These are phyloP conservation scores for Chaetoceros tenuissimus DNA, from an alignment of 108 stramenopile species.

Conservation along the genomic window DNA sequence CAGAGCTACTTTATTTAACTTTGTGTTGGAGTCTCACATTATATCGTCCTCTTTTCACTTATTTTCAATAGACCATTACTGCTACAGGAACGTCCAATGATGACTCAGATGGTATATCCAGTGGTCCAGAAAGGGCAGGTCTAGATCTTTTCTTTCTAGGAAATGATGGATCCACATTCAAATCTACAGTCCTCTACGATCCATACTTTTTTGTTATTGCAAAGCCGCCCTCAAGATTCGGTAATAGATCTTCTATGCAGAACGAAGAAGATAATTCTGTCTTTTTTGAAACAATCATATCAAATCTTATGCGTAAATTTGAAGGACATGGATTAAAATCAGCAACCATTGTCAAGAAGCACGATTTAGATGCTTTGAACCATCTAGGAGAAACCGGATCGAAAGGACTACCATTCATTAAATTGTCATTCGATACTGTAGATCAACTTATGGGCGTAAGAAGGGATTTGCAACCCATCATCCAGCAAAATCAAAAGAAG, in stretches of 20 bases:
- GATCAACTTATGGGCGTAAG: slow-evolving; percentile 67
- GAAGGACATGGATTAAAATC: slow-evolving; percentile 42
- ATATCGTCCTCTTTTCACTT: no score
- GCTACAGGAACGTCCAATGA: no score
- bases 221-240: slow-evolving; percentile 14
- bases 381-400: slow-evolving; percentile 43
- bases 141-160: slow-evolving; percentile 89
- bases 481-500: slow-evolving; percentile 31
- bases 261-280: slow-evolving; percentile 25
- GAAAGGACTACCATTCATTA: slow-evolving; percentile 46
- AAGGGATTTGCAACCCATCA: slow-evolving; percentile 33
- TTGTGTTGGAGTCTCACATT: no score
- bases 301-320: slow-evolving; percentile 57
- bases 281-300: slow-evolving; percentile 55
- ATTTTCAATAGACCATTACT: no score
- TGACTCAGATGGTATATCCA: no score
- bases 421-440: slow-evolving; percentile 69
- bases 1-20: no score
- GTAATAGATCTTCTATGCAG: slow-evolving; percentile 10
- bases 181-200: slow-evolving; percentile 73
- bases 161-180: slow-evolving; percentile 67
- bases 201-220: slow-evolving; percentile 92
- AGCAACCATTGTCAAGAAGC: slow-evolving; percentile 55
- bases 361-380: slow-evolving; percentile 68
- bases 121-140: slow-evolving; percentile 53